These are phyloP conservation scores for Ustanciosporium gigantosporum DNA, from an alignment of 1,284 basidiomycete genomes.

Conservation along the genomic window DNA sequence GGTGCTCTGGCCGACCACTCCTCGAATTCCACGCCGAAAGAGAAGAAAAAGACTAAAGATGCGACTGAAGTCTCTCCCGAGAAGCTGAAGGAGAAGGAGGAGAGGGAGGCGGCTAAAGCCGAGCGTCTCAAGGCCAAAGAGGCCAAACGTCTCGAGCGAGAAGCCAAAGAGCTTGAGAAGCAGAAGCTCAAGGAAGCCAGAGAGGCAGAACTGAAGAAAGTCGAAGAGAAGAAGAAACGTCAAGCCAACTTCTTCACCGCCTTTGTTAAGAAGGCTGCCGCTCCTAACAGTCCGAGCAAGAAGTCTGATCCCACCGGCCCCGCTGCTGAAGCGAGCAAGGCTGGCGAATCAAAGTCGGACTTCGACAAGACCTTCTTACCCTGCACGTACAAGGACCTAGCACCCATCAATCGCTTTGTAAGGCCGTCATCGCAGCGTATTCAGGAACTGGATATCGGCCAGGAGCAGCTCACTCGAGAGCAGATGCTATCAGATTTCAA, in stretches of 20 bases:
- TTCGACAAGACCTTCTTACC: constrained; percentile 56
- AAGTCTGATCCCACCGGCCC: neutral
- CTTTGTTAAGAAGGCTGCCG: constrained; percentile 47
- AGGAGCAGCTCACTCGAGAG: constrained; percentile 7
- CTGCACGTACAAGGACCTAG: constrained; percentile 54
- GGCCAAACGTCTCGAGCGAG: constrained; percentile 42
- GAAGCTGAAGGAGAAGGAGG: constrained; percentile 60
- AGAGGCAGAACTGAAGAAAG: constrained; percentile 63
- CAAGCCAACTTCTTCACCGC: constrained; percentile 49
- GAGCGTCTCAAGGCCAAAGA: constrained; percentile 22
- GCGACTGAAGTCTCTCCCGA: constrained; percentile 34
- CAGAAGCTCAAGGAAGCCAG: constrained; percentile 47
- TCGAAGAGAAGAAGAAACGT: constrained; percentile 57
- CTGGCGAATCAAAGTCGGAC: constrained; percentile 21
- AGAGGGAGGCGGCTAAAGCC: constrained; percentile 63
- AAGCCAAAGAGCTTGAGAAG: constrained; percentile 58
- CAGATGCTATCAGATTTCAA: constrained; percentile 44
- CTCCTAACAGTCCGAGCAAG: constrained; percentile 15
- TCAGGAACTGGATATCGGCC: constrained; percentile 11
- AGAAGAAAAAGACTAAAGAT: constrained; percentile 38
- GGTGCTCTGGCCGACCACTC: constrained; percentile 3
- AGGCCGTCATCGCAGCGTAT: neutral
- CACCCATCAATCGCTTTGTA: constrained; percentile 50
- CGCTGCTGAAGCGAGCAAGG: constrained; percentile 8
- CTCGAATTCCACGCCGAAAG: constrained; percentile 24